Evolutionary conservation across 805 yeast genomes (phyloP), one percentile per base, ranked within the genome.

Genomic region (Suhomyces tanzawaensis): DNA sequence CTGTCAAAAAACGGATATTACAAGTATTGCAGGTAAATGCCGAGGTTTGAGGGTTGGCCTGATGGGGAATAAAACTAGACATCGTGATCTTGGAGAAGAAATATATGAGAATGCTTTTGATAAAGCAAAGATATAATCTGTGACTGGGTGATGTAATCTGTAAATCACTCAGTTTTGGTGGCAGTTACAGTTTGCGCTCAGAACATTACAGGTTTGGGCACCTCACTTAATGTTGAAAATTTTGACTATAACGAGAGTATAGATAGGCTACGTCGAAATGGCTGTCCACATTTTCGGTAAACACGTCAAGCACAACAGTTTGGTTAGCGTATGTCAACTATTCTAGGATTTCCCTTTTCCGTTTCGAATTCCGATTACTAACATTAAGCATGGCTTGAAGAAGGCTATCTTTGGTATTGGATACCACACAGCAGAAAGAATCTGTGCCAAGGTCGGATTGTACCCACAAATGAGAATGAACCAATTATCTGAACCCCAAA

Each of bases 391-490:
- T 46, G 98, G 95, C 4, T 71, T 93, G 45, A 81, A 90, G 17
- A 75, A 83, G 40, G 82, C 81, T 45, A 82, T 93, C 47, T 90
- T 85, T 58, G 99, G 98, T 21, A 70, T 93, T 28, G 96, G 98
- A n/a, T 62, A 67, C 32, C 60, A 67, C 37, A 79, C 85, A 7
- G 91, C 97, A 2, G 77, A 76, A 46, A 70, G 72, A 52, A 71
- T 93, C 37, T 89, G 96, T 59, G 81, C 97, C 27, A 87, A 81
- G 57, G 77, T 91, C 16, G 96, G 96, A 8, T 76, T 93, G 42
- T 91, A 90, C 56, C 98, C 98, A 32, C 72, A 76, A 58, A 90
- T 91, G 95, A 79, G 95, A 65, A 83, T 90, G 85, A 93, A 86
- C 59, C 95, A 93, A 63, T 75, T 93, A 26, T 71, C 84, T 19